phyloP scores from a whole-genome alignment of 2,329 filamentous ascomycete species.

The Cladosporium sp. region DNA sequence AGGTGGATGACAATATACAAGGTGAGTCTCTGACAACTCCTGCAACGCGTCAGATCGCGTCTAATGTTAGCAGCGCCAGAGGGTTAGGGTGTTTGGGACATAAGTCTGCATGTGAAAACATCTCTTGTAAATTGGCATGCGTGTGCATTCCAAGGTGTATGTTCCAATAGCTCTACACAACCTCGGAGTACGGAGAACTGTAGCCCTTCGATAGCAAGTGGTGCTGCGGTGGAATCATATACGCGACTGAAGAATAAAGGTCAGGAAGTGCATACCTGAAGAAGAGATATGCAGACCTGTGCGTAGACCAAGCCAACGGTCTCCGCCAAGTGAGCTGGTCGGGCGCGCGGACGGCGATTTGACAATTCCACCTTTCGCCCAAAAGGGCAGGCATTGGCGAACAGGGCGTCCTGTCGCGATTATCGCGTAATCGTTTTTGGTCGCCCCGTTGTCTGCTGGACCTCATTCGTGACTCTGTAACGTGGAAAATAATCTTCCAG shows the following conservation, averaged over 20 bases:
- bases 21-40: neutral
- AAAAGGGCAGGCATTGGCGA: constrained; percentile 16
- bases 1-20: neutral
- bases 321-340: constrained; percentile 1
- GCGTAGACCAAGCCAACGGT: neutral
- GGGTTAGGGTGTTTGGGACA: neutral
- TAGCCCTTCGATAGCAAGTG: neutral
- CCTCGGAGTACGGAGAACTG: neutral
- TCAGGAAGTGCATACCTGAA: neutral
- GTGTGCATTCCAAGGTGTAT: neutral
- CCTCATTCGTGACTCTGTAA: neutral
- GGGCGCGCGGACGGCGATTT: neutral
- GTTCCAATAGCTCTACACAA: neutral
- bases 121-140: neutral
- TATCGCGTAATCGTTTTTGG: constrained; percentile 11
- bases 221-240: too few relatives aligned
- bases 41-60: neutral
- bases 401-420: constrained; percentile 8
- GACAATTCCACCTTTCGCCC: neutral
- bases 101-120: neutral
- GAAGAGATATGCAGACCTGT: neutral
- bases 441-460: neutral
- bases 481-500: neutral
- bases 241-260: neutral
- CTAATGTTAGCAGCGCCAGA: neutral